A percentile compares a stretch with the other conserved stretches of the same genome.
phyloP scores from a whole-genome alignment of 1,284 basidiomycete genomes.

The Irpex lacteus region DNA sequence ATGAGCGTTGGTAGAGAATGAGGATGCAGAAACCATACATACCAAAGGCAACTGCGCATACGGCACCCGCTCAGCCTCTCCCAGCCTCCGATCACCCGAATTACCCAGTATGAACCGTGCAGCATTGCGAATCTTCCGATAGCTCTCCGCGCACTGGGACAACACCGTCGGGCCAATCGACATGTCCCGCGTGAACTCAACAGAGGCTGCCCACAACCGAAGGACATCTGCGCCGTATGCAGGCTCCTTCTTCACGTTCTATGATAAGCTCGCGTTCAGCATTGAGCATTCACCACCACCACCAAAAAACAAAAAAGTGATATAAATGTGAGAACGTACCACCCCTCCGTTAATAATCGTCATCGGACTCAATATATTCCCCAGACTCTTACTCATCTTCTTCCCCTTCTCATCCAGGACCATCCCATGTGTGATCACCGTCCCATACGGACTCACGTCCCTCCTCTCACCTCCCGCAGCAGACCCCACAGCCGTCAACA shows the following conservation, averaged over 20 bases:
- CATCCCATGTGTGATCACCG: conserved; percentile 95
- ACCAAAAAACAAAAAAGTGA: no score
- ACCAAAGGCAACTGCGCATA: conserved; percentile 42
- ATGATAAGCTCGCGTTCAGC: no score
- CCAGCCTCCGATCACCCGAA: conserved; percentile 43
- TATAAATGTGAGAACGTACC: conserved; percentile 59
- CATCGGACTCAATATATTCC: conserved; percentile 89
- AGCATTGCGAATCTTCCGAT: conserved; percentile 88
- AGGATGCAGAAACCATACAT: no score
- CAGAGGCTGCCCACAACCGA: conserved; percentile 89
- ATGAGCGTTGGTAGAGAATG: no score
- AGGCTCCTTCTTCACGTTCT: conserved; percentile 71
- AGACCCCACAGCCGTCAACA: conserved; percentile 80
- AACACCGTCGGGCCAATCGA: conserved; percentile 82
- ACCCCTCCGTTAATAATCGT: conserved; percentile 77
- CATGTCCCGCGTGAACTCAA: conserved; percentile 89
- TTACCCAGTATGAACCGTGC: conserved; percentile 91
- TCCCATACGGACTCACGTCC: conserved; percentile 68
- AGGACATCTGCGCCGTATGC: conserved; percentile 87
- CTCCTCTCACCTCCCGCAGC: conserved; percentile 28
- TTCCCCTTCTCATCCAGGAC: conserved; percentile 88
- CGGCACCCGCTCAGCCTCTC: conserved; percentile 32
- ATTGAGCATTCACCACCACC: no score
- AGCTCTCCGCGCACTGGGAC: conserved; percentile 72
- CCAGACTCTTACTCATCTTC: conserved; percentile 99